Conservation (phyloP, 2,329 filamentous ascomycete genomes). For the Spiromastix sp. region DNA sequence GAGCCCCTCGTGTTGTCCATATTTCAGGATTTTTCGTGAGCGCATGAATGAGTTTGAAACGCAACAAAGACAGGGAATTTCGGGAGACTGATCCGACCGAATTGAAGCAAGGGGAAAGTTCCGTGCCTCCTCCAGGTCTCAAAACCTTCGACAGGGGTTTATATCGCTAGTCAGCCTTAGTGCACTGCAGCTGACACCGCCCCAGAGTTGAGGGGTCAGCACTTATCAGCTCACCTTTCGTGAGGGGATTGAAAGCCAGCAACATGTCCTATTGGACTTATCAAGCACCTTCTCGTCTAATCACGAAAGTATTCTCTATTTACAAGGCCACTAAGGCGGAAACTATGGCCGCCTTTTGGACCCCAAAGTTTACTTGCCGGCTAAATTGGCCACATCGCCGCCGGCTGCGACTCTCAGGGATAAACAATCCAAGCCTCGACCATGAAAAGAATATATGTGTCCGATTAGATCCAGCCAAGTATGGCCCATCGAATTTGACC, state of each 20-base stretch:
- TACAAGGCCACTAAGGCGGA: neutral
- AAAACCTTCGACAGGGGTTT: neutral
- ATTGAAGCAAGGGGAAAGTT: too few species aligned
- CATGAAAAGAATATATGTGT: neutral
- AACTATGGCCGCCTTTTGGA: neutral
- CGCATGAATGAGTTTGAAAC: too few species aligned
- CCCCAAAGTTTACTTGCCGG: neutral
- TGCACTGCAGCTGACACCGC: neutral
- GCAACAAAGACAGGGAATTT: too few species aligned
- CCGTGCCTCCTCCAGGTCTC: too few species aligned
- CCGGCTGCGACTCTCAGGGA: too few species aligned
- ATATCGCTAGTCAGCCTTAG: neutral
- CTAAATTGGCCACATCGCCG: neutral
- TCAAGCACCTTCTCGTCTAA: neutral
- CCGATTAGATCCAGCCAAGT: neutral
- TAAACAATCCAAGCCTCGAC: neutral
- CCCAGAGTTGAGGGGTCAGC: too few species aligned
- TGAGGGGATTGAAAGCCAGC: neutral
- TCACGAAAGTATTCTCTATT: too few species aligned
- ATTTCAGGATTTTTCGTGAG: too few species aligned
- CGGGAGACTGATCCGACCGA: too few species aligned
- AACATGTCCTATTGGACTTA: neutral
- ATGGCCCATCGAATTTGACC: neutral
- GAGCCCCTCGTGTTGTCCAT: too few species aligned
- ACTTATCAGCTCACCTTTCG: too few species aligned